A percentile compares a stretch with the other conserved stretches of the same genome.
These are phyloP conservation scores for Ustilago crameri DNA, from an alignment of 1,284 basidiomycete genomes.

Conservation along the genomic window DNA sequence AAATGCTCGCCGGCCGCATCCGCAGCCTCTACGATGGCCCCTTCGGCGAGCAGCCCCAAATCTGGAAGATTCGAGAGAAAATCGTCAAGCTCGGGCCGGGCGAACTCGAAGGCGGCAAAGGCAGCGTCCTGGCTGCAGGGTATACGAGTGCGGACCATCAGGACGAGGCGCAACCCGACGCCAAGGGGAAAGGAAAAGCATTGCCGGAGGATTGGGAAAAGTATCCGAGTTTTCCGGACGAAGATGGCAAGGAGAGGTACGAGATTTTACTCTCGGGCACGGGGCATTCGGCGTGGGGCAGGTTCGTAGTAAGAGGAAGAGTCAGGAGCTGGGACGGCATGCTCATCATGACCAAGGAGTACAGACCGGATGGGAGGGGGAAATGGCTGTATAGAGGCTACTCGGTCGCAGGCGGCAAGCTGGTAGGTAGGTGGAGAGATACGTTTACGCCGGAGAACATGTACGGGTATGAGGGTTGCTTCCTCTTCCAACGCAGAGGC, in stretches of 20 bases:
- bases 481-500: conserved; percentile 40
- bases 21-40: conserved; percentile 71
- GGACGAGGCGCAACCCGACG: conserved; percentile 6
- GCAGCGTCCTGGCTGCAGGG: conserved; percentile 42
- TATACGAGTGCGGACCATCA: conserved; percentile 18
- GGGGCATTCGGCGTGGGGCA: conserved; percentile 72
- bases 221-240: conserved; percentile 44
- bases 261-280: conserved; percentile 70
- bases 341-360: conserved; percentile 71
- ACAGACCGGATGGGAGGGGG: conserved; percentile 71
- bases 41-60: conserved; percentile 73
- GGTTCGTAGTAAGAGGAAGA: conserved; percentile 71
- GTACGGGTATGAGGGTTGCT: conserved; percentile 67
- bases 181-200: conserved; percentile 36
- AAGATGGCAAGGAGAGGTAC: conserved; percentile 54
- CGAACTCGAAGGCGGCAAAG: conserved; percentile 34
- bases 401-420: conserved; percentile 56
- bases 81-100: conserved; percentile 64
- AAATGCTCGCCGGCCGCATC: conserved; percentile 71
- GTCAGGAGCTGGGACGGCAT: conserved; percentile 72
- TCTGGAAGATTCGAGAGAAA: conserved; percentile 72
- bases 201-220: conserved; percentile 42
- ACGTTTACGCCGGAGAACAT: conserved; percentile 68
- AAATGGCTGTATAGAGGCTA: conserved; percentile 72
- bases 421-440: conserved; percentile 69